These are phyloP conservation scores for Ceratobasidium sp. DNA, from an alignment of 1,284 basidiomycete species.

Conservation along the genomic window DNA sequence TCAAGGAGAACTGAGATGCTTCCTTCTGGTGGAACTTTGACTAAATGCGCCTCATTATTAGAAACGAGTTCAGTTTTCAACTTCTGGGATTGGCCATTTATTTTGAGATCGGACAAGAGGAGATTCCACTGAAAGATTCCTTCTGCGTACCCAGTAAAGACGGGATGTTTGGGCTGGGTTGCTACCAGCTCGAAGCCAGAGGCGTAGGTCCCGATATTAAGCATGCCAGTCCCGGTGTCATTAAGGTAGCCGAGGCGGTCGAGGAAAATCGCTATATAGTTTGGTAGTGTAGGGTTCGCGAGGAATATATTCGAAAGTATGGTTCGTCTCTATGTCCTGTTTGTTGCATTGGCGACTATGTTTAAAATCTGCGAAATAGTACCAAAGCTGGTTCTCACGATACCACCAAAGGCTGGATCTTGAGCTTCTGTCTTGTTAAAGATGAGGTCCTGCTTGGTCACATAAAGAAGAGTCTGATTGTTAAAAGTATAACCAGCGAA, in stretches of 20 bases:
- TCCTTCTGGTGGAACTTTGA: too few species aligned
- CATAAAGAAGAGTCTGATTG: constrained; percentile 19
- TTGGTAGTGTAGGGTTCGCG: constrained; percentile 6
- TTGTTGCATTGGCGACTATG: background rate
- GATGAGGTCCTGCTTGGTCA: background rate
- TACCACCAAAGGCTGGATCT: constrained; percentile 8
- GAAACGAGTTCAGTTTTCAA: too few species aligned
- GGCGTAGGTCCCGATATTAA: constrained; percentile 24
- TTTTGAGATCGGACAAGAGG: too few species aligned
- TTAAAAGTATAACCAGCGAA: constrained; percentile 23
- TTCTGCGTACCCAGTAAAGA: too few species aligned
- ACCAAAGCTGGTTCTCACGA: constrained; percentile 11
- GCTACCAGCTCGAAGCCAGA: constrained; percentile 16
- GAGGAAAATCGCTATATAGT: constrained; percentile 27
- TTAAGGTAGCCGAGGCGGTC: constrained; percentile 18
- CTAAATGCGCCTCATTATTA: too few species aligned
- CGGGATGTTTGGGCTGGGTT: background rate
- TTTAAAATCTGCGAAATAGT: background rate
- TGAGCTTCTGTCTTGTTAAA: constrained; percentile 1
- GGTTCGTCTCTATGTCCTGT: constrained; percentile 10
- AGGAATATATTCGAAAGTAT: constrained; percentile 29
- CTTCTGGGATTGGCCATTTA: too few species aligned
- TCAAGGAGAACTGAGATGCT: too few species aligned
- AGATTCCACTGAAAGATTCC: too few species aligned
- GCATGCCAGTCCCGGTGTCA: constrained; percentile 10